These are phyloP conservation scores for Nothophoma quercina DNA, from an alignment of 2,329 filamentous ascomycete genomes.

Conservation along the genomic window DNA sequence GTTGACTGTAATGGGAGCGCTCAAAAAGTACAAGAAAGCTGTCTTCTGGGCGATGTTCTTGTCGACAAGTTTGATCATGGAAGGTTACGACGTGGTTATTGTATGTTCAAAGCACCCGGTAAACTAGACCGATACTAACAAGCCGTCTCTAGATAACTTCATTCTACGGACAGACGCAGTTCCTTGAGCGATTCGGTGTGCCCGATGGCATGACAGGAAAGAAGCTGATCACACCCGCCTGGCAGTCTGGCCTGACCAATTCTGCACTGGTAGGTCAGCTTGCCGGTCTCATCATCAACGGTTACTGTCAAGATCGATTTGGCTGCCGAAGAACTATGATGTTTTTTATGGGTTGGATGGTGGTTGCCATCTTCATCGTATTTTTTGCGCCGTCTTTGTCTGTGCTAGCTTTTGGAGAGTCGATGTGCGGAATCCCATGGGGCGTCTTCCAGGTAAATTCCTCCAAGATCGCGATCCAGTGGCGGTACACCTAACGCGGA, in stretches of 20 bases:
- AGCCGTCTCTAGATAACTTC: neutral
- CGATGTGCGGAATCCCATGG: conserved; percentile 59
- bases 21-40: conserved; percentile 8
- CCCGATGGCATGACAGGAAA: neutral
- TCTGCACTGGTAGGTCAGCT: neutral
- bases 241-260: conserved; percentile 4
- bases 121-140: neutral
- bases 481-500: too few relatives aligned
- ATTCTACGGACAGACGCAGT: neutral
- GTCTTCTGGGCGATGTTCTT: conserved; percentile 6
- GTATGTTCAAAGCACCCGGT: neutral
- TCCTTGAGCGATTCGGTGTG: neutral
- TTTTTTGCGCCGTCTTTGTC: conserved; percentile 52
- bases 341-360: conserved; percentile 4
- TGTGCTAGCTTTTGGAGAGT: conserved; percentile 58
- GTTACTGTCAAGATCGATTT: neutral
- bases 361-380: conserved; percentile 47
- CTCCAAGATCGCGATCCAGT: too few relatives aligned
- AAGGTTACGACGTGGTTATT: conserved; percentile 2
- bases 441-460: conserved; percentile 49
- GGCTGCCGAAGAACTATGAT: neutral
- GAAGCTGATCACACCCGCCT: neutral
- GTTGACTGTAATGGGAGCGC: neutral
- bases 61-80: conserved; percentile 8
- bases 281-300: conserved; percentile 1